Base-by-base conservation (phyloP, 257 asterid genomes). In the Striga asiatica region DNA sequence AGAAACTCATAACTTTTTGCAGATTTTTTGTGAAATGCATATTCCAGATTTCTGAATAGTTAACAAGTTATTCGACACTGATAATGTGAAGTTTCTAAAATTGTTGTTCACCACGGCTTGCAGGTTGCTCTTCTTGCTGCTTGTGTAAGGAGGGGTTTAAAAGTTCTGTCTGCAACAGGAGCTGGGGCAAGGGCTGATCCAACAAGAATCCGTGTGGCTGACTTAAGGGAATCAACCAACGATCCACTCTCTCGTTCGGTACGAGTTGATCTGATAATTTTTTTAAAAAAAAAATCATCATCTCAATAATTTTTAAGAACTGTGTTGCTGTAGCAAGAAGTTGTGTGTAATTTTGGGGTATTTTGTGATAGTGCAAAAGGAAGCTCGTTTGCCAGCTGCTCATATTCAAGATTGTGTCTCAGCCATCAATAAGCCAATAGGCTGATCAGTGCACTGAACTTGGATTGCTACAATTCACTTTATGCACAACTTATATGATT, bases 181-280 rank as follows among this genome's bases (percentile, higher is more conserved):
- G 98, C 98, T 64, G 96, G 98, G 56, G 98, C 95, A 60, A 82
- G 96, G 69, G 88, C 94, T 66, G 95, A 91, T 77, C 98, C 96
- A 48, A 87, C 96, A 31, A 84, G 98, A 79, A 84, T 91, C 58
- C 89, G 96, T 50, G 88, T 87, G 24, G 95, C 96, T 51, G 96
- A 91, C 79, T 68, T 91, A 65, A 82, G 92, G 77, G 96, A 91
- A 76, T 91, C 98, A 24, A 78, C 81, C 67, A 91, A 91, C 57
- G 98, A 91, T 62, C 98, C 98, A 57, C 75, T 91, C 54, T 91
- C 98, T 71, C 96, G 95, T 57, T 38, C 96, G 8, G 98, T 91
- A 91, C 60, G 43, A 45, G 55, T 58, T 62, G 39, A 60, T 54
- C 66, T 18, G 22, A 22, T 50, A 24, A 11, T 13, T 37, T 66